A percentile compares a stretch with the other conserved stretches of the same genome.
Evolutionary conservation across 1,284 basidiomycete species (phyloP).

Genomic region (Ceratobasidium theobromae): DNA sequence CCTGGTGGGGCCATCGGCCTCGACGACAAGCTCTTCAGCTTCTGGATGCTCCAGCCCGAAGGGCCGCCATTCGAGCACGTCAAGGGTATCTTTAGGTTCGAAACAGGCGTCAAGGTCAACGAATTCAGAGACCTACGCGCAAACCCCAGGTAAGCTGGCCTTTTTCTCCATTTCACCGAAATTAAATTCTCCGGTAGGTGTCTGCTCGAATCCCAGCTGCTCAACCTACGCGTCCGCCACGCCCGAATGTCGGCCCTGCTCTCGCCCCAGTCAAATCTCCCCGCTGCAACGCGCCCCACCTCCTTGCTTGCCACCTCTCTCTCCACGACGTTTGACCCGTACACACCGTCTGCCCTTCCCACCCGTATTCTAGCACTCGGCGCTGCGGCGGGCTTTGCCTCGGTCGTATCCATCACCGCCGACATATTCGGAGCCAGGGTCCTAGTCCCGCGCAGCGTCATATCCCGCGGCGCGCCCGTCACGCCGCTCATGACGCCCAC

Average conservation of each 20-base stretch:
- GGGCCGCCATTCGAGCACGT: slow-evolving; percentile 68
- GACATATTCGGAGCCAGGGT: slow-evolving; percentile 78
- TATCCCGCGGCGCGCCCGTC: slow-evolving; percentile 7
- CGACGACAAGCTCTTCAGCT: slow-evolving; percentile 83
- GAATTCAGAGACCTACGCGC: slow-evolving; percentile 82
- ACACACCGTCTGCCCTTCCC: slow-evolving; percentile 64
- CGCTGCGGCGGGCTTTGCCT: slow-evolving; percentile 78
- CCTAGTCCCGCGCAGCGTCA: slow-evolving; percentile 66
- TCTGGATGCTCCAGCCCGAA: slow-evolving; percentile 80
- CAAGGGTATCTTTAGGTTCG: slow-evolving; percentile 83
- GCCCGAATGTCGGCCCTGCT: slow-evolving; percentile 56
- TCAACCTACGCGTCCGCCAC: slow-evolving; percentile 77
- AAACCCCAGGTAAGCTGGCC: slow-evolving; percentile 57
- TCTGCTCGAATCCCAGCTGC: slow-evolving; percentile 72
- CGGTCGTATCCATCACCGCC: slow-evolving; percentile 72
- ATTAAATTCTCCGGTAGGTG: slow-evolving; percentile 45
- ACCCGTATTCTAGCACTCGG: slow-evolving; percentile 64
- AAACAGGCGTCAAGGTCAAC: slow-evolving; percentile 77
- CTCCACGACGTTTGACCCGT: slow-evolving; percentile 70
- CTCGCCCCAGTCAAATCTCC: slow-evolving; percentile 42
- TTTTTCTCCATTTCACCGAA: slow-evolving; percentile 1
- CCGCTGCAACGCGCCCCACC: slow-evolving; percentile 40
- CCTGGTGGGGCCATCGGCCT: slow-evolving; percentile 83
- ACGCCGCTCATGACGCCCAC: slow-evolving; percentile 27
- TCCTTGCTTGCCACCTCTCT: slow-evolving; percentile 40